These are phyloP conservation scores for Apophysomyces variabilis DNA, from an alignment of 371 early-diverging fungal genomes.

Conservation along the genomic window DNA sequence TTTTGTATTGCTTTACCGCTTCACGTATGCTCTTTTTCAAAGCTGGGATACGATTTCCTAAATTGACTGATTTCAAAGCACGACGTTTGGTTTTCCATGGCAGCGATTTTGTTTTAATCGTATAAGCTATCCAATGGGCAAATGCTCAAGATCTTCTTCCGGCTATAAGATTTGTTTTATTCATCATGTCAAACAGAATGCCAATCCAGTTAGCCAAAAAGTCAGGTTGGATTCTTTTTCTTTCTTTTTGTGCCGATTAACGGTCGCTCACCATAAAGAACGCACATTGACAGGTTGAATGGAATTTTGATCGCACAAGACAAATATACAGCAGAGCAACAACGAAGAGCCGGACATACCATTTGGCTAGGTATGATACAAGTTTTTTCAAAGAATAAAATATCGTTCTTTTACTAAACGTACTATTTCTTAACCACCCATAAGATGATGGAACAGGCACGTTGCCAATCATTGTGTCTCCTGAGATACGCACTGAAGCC, in stretches of 20 bases:
- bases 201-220: background rate
- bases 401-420: background rate
- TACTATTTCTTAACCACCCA: background rate
- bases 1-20: too few relatives aligned
- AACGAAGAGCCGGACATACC: background rate
- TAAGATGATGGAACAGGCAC: conserved; percentile 29
- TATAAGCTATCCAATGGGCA: background rate
- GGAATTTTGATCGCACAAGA: conserved; percentile 1
- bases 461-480: conserved; percentile 19
- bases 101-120: too few relatives aligned
- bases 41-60: too few relatives aligned
- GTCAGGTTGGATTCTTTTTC: background rate
- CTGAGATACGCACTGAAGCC: conserved; percentile 13
- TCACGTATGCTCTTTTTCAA: too few relatives aligned
- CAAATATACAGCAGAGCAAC: background rate
- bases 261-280: background rate
- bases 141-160: background rate
- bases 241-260: background rate
- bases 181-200: background rate
- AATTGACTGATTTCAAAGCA: too few relatives aligned
- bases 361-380: conserved; percentile 3
- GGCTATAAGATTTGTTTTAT: background rate
- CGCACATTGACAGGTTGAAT: conserved; percentile 4
- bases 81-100: too few relatives aligned
- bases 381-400: background rate